phyloP scores from a whole-genome alignment of 1,284 basidiomycete species.

The Irpex sp. region DNA sequence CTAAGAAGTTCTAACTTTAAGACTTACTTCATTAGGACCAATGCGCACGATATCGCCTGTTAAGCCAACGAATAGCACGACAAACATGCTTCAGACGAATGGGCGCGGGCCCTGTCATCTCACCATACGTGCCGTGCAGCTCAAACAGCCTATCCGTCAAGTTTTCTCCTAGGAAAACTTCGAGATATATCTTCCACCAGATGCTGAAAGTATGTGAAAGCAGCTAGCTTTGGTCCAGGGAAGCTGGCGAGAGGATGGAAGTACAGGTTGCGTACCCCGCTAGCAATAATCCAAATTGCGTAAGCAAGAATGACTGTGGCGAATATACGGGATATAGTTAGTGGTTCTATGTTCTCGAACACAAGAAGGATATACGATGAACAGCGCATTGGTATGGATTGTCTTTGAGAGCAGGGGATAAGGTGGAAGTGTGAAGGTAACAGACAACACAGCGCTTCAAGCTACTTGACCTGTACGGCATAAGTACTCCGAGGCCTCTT shows the following conservation, averaged over 20 bases:
- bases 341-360: too few species aligned
- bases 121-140: conserved; percentile 20
- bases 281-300: conserved; percentile 29
- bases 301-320: conserved; percentile 32
- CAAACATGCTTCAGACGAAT: too few species aligned
- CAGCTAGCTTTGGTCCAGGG: conserved; percentile 9
- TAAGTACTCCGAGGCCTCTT: too few species aligned
- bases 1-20: not conserved
- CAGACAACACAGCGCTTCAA: too few species aligned
- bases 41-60: conserved; percentile 19
- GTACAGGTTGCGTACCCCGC: not conserved
- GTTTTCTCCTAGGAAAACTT: conserved; percentile 12
- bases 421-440: too few species aligned
- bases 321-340: too few species aligned
- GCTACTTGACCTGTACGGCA: too few species aligned
- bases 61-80: not conserved
- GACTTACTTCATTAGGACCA: conserved; percentile 17
- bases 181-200: conserved; percentile 15
- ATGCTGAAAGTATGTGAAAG: conserved; percentile 1
- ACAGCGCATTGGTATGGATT: too few species aligned
- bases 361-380: too few species aligned
- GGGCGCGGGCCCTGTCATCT: not conserved
- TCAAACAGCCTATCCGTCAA: conserved; percentile 14
- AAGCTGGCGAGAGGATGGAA: conserved; percentile 10
- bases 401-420: too few species aligned